Evolutionary conservation across 2,329 filamentous ascomycete species (phyloP).

Genomic region (Colletotrichum sp.): DNA sequence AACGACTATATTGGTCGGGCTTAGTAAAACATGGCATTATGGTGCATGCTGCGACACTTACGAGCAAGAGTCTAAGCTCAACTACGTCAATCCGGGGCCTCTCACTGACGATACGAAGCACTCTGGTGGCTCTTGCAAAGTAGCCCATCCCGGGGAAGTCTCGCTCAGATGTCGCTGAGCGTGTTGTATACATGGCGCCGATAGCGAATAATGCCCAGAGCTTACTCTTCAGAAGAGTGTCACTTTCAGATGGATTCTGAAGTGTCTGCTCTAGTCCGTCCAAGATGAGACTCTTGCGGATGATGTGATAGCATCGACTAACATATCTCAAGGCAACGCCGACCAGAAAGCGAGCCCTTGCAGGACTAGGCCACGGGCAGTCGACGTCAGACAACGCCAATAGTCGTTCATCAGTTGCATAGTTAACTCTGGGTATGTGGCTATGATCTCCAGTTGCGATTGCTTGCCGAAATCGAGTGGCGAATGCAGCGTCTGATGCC

Average conservation of each 20-base stretch:
- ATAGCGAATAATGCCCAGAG: constrained; percentile 50
- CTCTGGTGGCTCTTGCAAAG: constrained; percentile 42
- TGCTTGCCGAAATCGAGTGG: constrained; percentile 39
- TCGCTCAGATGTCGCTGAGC: constrained; percentile 34
- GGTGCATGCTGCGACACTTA: constrained; percentile 25
- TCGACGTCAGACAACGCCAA: constrained; percentile 31
- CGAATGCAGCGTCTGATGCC: constrained; percentile 39
- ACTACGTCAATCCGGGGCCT: constrained; percentile 46
- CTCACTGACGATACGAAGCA: constrained; percentile 44
- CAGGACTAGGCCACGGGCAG: constrained; percentile 41
- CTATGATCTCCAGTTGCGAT: constrained; percentile 31
- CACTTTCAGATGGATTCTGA: constrained; percentile 35
- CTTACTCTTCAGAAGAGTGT: constrained; percentile 40
- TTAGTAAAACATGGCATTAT: background rate
- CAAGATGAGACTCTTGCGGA: constrained; percentile 40
- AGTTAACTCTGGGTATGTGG: constrained; percentile 38
- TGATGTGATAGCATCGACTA: constrained; percentile 45
- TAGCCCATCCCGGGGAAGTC: constrained; percentile 48
- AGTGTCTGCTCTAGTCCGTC: constrained; percentile 41
- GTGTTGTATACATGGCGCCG: constrained; percentile 48
- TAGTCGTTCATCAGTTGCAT: constrained; percentile 34
- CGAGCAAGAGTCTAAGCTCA: constrained; percentile 47
- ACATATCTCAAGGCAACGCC: constrained; percentile 46
- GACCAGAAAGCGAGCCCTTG: constrained; percentile 39
- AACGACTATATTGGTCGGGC: constrained; percentile 36